These are phyloP conservation scores for Fraxinus quadrangulata DNA, from an alignment of 257 asterid species.

Conservation along the genomic window DNA sequence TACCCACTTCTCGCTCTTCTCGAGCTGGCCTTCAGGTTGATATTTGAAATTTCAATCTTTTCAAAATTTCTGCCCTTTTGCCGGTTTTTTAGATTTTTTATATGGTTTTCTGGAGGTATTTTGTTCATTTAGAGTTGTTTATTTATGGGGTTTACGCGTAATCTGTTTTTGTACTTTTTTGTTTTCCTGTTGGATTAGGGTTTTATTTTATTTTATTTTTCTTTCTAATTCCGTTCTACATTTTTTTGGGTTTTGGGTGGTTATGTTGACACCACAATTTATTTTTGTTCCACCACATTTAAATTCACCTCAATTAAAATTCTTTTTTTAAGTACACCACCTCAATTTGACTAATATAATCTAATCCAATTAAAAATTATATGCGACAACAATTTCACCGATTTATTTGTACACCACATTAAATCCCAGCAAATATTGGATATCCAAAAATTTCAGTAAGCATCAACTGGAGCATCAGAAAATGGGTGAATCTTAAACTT, in stretches of 20 bases:
- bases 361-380: no score
- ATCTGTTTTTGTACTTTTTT: not conserved
- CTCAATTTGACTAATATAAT: no score
- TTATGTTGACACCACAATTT: no score
- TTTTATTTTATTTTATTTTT: not conserved
- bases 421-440: no score
- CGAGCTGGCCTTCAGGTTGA: conserved; percentile 6
- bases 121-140: not conserved
- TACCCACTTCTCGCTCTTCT: conserved; percentile 11
- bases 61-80: not conserved
- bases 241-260: no score
- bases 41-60: not conserved
- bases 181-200: not conserved
- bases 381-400: no score
- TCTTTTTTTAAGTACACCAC: no score
- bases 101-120: not conserved
- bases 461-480: conserved; percentile 37
- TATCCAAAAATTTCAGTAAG: conserved; percentile 34
- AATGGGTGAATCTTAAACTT: conserved; percentile 53
- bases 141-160: not conserved
- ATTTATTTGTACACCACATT: no score
- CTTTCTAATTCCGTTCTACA: not conserved
- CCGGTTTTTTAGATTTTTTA: not conserved
- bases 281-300: no score
- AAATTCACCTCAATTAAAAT: no score